phyloP scores from a whole-genome alignment of 2,329 filamentous ascomycete genomes.

The Lecanicillium sp. region DNA sequence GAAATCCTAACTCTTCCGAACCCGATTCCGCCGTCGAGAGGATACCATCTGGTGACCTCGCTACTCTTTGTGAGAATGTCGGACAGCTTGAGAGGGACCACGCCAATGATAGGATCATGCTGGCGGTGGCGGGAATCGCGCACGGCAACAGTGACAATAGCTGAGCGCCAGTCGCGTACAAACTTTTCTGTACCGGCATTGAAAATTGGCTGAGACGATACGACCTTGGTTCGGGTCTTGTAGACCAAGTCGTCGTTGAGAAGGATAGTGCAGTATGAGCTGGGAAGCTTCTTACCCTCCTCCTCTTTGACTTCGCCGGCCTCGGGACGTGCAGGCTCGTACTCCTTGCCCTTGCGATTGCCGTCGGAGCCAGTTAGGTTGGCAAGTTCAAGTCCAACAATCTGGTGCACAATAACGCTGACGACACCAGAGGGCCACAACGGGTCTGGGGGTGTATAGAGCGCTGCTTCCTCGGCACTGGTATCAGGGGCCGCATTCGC shows the following conservation, averaged over 20 bases:
- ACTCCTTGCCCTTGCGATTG: slow-evolving; percentile 77
- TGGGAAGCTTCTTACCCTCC: slow-evolving; percentile 70
- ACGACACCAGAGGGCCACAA: slow-evolving; percentile 89
- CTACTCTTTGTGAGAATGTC: slow-evolving; percentile 84
- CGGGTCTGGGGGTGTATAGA: slow-evolving; percentile 89
- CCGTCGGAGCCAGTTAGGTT: slow-evolving; percentile 81
- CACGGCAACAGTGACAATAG: slow-evolving; percentile 79
- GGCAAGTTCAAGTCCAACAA: slow-evolving; percentile 87
- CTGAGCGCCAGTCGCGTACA: slow-evolving; percentile 84
- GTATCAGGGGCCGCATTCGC: slow-evolving; percentile 64
- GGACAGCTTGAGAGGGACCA: slow-evolving; percentile 80
- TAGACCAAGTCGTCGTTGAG: slow-evolving; percentile 86
- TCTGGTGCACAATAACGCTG: slow-evolving; percentile 83
- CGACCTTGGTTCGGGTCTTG: slow-evolving; percentile 89
- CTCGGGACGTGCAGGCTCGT: slow-evolving; percentile 73
- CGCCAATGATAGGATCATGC: slow-evolving; percentile 89
- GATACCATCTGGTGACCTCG: slow-evolving; percentile 86
- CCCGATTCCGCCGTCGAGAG: slow-evolving; percentile 88
- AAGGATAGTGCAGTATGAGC: slow-evolving; percentile 87
- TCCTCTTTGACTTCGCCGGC: slow-evolving; percentile 86
- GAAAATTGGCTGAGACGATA: slow-evolving; percentile 92
- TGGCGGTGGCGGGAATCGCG: slow-evolving; percentile 83
- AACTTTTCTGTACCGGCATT: slow-evolving; percentile 94
- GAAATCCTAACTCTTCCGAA: slow-evolving; percentile 87
- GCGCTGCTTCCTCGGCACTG: slow-evolving; percentile 70